Percentiles rank a stretch among this genome's conserved stretches.
phyloP scores from a whole-genome alignment of 495 filamentous ascomycete genomes.

The Hypoxylon rickii region DNA sequence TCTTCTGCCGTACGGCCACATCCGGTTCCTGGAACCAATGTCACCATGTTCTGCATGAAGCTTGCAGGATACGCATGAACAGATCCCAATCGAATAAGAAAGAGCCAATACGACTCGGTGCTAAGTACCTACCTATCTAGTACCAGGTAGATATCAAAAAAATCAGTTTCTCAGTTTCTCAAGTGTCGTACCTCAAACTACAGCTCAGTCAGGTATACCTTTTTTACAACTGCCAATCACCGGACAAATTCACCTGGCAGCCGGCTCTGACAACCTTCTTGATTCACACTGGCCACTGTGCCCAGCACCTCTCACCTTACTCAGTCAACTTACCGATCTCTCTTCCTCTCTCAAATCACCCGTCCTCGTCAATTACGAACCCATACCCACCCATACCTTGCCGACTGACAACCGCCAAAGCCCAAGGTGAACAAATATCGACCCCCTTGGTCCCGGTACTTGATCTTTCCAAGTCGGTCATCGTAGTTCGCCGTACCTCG shows the following conservation, averaged over 20 bases:
- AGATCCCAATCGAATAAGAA: not conserved
- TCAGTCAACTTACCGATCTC: not conserved
- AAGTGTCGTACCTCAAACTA: not conserved
- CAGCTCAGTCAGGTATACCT: not conserved
- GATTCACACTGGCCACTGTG: not conserved
- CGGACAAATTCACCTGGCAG: not conserved
- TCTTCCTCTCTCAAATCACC: not conserved
- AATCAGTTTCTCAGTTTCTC: not conserved
- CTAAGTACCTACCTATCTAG: not conserved
- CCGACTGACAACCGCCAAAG: no score
- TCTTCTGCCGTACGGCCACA: slow-evolving; percentile 3
- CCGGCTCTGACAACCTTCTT: not conserved
- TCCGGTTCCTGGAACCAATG: slow-evolving; percentile 13
- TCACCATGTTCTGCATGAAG: slow-evolving; percentile 15
- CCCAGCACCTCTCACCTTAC: not conserved
- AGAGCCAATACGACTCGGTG: no score
- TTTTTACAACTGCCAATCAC: not conserved
- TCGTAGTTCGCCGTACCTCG: no score
- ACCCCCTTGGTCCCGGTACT: not conserved
- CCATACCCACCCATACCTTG: no score
- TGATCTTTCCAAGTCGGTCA: no score
- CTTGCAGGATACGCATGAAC: slow-evolving; percentile 10
- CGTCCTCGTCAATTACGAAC: not conserved
- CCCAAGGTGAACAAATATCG: no score
- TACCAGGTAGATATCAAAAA: not conserved